These are phyloP conservation scores for Mycena leptocephala DNA, from an alignment of 768 basidiomycete species.

Conservation along the genomic window DNA sequence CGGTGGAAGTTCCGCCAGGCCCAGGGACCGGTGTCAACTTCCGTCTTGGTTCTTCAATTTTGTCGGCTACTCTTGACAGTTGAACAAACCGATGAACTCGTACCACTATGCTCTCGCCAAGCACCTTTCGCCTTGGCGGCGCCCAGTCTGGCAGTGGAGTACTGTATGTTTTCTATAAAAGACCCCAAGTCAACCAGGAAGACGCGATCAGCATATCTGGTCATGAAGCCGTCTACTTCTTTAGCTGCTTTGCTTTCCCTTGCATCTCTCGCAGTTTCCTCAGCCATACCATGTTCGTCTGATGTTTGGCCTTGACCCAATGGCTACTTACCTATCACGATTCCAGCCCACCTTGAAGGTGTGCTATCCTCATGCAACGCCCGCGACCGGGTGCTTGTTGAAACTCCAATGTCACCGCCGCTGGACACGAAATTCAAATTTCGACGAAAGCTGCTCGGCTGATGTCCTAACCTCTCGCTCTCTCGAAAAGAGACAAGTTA, in stretches of 20 bases:
- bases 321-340: background rate
- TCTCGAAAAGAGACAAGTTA: constrained; percentile 3
- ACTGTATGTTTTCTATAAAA: too few relatives aligned
- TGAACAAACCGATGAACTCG: too few relatives aligned
- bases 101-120: too few relatives aligned
- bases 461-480: background rate
- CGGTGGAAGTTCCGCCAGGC: too few relatives aligned
- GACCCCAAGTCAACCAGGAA: too few relatives aligned
- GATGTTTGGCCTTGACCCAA: background rate
- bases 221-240: background rate
- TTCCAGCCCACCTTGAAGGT: background rate
- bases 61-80: too few relatives aligned
- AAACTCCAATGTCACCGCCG: constrained; percentile 27
- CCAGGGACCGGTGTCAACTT: too few relatives aligned
- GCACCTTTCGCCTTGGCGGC: too few relatives aligned
- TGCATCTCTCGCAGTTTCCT: background rate
- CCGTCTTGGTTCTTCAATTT: too few relatives aligned
- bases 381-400: constrained; percentile 12
- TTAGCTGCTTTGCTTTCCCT: constrained; percentile 1
- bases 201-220: background rate
- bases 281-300: background rate
- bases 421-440: constrained; percentile 15
- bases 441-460: constrained; percentile 22
- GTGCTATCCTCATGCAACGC: constrained; percentile 1
- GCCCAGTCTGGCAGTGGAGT: too few relatives aligned